Evolutionary conservation across 352 stramenopile species (phyloP).

Genomic region (Pythium brassicae): DNA sequence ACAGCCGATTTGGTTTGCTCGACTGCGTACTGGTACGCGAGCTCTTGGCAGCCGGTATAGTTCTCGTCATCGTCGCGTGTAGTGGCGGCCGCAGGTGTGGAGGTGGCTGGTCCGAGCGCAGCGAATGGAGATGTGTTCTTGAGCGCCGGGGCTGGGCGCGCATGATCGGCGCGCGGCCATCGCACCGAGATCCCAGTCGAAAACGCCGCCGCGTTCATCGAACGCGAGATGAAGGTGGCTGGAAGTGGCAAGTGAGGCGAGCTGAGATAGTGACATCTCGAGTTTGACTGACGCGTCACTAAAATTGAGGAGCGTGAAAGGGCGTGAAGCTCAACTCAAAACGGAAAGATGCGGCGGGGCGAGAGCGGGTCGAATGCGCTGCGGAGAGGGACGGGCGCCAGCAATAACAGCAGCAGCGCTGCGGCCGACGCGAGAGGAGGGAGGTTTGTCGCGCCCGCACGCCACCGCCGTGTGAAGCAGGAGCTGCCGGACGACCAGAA

Average conservation of each 20-base stretch:
- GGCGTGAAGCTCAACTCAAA: neutral
- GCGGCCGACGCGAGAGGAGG: neutral
- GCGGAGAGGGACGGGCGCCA: neutral
- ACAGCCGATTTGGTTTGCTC: slow-evolving; percentile 49
- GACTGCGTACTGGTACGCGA: slow-evolving; percentile 61
- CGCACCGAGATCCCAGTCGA: slow-evolving; percentile 55
- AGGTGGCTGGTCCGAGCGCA: neutral
- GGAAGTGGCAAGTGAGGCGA: neutral
- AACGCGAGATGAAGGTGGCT: no score
- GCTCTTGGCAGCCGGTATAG: slow-evolving; percentile 51
- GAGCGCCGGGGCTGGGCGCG: neutral
- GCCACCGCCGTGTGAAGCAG: slow-evolving; percentile 47
- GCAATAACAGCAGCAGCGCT: slow-evolving; percentile 3
- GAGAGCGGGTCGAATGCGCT: slow-evolving; percentile 3
- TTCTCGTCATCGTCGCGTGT: slow-evolving; percentile 23
- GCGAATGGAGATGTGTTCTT: slow-evolving; percentile 1
- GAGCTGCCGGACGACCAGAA: slow-evolving; percentile 82
- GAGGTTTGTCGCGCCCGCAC: neutral
- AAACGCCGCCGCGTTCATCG: slow-evolving; percentile 43
- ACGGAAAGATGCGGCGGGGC: slow-evolving; percentile 4
- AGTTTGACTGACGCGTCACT: slow-evolving; percentile 13
- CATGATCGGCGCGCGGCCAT: slow-evolving; percentile 19
- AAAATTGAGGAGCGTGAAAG: neutral
- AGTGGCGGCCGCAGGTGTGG: neutral
- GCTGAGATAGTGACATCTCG: no score